A percentile compares a stretch with the other conserved stretches of the same genome.
These are phyloP conservation scores for Panicum hallii DNA, from an alignment of 202 grass and related monocot species.

Conservation along the genomic window DNA sequence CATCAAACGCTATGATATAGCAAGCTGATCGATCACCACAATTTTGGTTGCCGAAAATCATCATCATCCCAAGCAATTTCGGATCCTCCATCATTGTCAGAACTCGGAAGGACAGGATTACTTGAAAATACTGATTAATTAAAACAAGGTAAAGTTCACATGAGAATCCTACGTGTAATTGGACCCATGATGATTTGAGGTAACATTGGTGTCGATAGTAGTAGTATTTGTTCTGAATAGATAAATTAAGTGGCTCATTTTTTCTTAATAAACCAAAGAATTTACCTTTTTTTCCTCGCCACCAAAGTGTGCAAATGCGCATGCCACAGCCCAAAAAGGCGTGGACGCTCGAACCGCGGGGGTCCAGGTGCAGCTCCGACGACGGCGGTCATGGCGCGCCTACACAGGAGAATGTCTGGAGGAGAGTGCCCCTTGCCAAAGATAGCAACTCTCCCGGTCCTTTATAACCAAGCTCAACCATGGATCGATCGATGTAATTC, in stretches of 20 bases:
- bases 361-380: slow-evolving; percentile 1
- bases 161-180: too few species aligned
- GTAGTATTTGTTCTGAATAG: not conserved
- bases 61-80: too few species aligned
- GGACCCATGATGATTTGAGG: too few species aligned
- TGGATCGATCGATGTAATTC: not conserved
- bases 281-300: not conserved
- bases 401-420: slow-evolving; percentile 25
- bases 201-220: too few species aligned
- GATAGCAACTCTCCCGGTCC: not conserved
- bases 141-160: too few species aligned
- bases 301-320: not conserved
- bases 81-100: too few species aligned
- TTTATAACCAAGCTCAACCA: slow-evolving; percentile 30
- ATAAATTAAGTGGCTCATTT: not conserved
- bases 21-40: too few species aligned
- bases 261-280: not conserved
- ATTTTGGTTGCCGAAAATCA: too few species aligned
- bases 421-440: slow-evolving; percentile 12
- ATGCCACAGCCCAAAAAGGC: not conserved
- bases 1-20: too few species aligned
- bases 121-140: too few species aligned
- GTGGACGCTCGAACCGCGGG: not conserved
- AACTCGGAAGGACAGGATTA: too few species aligned
- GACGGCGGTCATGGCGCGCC: slow-evolving; percentile 3